Evolutionary conservation across 495 filamentous ascomycete species (phyloP).

Genomic region (Penicillium herquei): DNA sequence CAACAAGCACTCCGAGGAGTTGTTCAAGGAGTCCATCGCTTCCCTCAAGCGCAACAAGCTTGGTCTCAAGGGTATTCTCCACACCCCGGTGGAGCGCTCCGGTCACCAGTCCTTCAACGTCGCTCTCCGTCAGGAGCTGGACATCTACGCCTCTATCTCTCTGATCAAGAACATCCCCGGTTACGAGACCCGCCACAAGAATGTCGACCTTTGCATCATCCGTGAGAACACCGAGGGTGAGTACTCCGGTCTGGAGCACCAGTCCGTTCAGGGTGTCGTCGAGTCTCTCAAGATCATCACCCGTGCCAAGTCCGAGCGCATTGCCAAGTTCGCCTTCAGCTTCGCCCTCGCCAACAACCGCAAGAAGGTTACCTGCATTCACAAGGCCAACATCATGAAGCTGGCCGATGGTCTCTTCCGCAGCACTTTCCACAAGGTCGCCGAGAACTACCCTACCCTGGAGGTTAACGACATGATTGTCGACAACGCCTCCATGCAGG

Average conservation of each 20-base stretch:
- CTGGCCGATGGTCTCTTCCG: constrained; percentile 97
- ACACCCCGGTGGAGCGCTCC: constrained; percentile 94
- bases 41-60: constrained; percentile 98
- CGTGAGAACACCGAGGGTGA: constrained; percentile 99
- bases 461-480: constrained; percentile 99
- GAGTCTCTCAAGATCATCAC: constrained; percentile 99
- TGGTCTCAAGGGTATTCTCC: constrained; percentile 92
- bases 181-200: constrained; percentile 93
- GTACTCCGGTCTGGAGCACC: constrained; percentile 97
- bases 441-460: constrained; percentile 88
- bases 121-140: constrained; percentile 95
- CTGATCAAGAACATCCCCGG: constrained; percentile 99
- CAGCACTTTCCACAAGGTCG: constrained; percentile 89
- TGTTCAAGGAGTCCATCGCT: constrained; percentile 90
- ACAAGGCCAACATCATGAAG: constrained; percentile 99
- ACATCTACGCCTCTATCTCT: constrained; percentile 98
- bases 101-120: constrained; percentile 99
- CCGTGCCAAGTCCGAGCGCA: constrained; percentile 95
- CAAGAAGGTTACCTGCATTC: constrained; percentile 98
- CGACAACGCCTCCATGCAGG: constrained; percentile 99
- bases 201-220: constrained; percentile 97
- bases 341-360: constrained; percentile 98
- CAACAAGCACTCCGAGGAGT: constrained; percentile 84
- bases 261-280: constrained; percentile 93
- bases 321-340: constrained; percentile 96